Base-by-base conservation (phyloP, 2,329 filamentous ascomycete species). In the Talaromyces rugulosus region DNA sequence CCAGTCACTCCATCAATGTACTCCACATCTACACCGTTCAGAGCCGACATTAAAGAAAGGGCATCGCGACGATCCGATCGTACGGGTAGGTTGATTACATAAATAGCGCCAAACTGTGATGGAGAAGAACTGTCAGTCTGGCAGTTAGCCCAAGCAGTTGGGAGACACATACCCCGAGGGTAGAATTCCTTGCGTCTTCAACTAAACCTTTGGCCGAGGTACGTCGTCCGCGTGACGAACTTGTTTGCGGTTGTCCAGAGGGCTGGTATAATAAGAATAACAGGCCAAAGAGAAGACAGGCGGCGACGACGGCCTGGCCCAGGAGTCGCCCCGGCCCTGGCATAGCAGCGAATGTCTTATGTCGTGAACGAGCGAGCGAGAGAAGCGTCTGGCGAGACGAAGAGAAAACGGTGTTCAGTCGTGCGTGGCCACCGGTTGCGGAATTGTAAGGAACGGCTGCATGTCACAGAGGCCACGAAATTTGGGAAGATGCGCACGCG, bases 1-100 rank as follows among this genome's bases (percentile, higher is more conserved):
- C 78, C 78, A 16, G 67, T 70, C 2, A 82, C 74, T 0, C 78
- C 81, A 59, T 80, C 74, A 3, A 82, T 66, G 67, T 75, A 82
- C 6, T 82, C 75, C 0, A 82, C 66, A 2, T 76, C 70, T 64
- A 83, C 75, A 0, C 75, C 77, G 0, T 76, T 77, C 36, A 81
- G 61, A 0, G 76, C 71, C 44, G 78, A 74, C 5, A 77, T 73
- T 9, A 84, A 68, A 1, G 75, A 70, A 18, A 84, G 70, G 3
- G 76, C 78, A 73, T 84, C 82, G 56, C 79, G 76, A 65, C 82
- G 81, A 67, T 84, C 81, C 4, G 75, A 78, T 36, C 82, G 74
- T 47, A 78, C 74, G 4, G 80, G 77, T 9, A 84, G 70, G 4
- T 78, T 77, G 53, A 84, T 73, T 28, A 79, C 77, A 60, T 81